Base-by-base conservation (phyloP, 164 flowering plant species). In the Chimonanthus praecox region DNA sequence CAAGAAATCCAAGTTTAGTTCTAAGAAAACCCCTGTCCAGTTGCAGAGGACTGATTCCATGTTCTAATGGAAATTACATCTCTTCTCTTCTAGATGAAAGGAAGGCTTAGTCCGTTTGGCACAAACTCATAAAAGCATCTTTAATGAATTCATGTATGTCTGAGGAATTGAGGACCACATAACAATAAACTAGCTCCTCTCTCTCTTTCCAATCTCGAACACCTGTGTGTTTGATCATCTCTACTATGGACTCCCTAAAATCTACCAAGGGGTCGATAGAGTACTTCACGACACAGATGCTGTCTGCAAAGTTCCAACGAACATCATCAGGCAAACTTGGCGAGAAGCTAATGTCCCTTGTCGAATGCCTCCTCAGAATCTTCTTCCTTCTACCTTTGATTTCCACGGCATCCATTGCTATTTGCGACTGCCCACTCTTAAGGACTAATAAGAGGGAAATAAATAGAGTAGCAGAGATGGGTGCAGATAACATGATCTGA, bases 171-270 rank as follows among this genome's bases (percentile, higher is more conserved):
- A 86, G 88, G 78, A 79, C 85, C 71, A 89, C 69, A 70, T 83
- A 87, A 73, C 88, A 87, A 72, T 87, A 85, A 21, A 89, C 77
- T 71, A 86, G 70, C 80, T 87, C 90, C 67, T 89, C 92, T 81
- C 87, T 78, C 20, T 86, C 86, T 4, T 75, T 76, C 92, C 90
- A 87, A 63, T 82, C 78, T 6, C 69, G 68, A 67, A 84, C 80
- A 2, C 83, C 86, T 4, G 80, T 79, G 0, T 82, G 78, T 72
- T 67, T 71, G 9, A 86, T 82, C 87, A 89, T 84, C 79, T 85
- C 87, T 10, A 83, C 0, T 47, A 87, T 86, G 1, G 90, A 89
- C 11, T 82, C 79, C 73, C 81, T 81, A 49, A 85, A 78, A 67
- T 88, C 90, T 4, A 15, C 15, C 7, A 77, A 77, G 0, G 89